phyloP scores from a whole-genome alignment of 768 basidiomycete genomes.

The Trametes elegans region DNA sequence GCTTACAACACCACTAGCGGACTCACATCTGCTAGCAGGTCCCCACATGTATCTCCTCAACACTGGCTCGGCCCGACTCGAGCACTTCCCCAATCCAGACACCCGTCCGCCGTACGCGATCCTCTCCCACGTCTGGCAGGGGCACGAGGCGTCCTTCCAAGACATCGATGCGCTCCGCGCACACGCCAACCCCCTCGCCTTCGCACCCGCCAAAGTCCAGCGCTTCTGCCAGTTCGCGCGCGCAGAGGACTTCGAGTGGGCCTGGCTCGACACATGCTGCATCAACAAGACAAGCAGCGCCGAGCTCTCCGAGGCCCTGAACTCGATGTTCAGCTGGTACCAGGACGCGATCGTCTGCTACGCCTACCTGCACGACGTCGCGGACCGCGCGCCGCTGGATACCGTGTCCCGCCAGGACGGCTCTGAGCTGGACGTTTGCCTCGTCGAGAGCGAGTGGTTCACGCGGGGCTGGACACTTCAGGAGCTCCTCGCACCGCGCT shows the following conservation, averaged over 20 bases:
- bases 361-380: not conserved
- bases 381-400: too few species aligned
- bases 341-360: not conserved
- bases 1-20: too few species aligned
- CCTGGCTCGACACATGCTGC: not conserved
- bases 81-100: too few species aligned
- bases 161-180: not conserved
- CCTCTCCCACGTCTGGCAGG: constrained; percentile 5
- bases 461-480: constrained; percentile 11
- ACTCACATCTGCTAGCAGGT: too few species aligned
- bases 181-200: not conserved
- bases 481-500: constrained; percentile 6
- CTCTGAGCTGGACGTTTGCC: not conserved
- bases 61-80: too few species aligned
- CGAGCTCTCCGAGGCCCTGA: constrained; percentile 1
- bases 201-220: not conserved
- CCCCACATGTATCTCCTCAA: too few species aligned
- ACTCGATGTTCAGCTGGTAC: not conserved
- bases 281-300: not conserved
- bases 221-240: not conserved
- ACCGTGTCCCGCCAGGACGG: too few species aligned
- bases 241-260: not conserved
- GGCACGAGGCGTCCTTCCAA: not conserved
- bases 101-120: not conserved
- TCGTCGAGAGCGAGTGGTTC: not conserved